A percentile compares a stretch with the other conserved stretches of the same genome.
These are phyloP conservation scores for Kodamaea leandrae DNA, from an alignment of 805 yeast species.

Conservation along the genomic window DNA sequence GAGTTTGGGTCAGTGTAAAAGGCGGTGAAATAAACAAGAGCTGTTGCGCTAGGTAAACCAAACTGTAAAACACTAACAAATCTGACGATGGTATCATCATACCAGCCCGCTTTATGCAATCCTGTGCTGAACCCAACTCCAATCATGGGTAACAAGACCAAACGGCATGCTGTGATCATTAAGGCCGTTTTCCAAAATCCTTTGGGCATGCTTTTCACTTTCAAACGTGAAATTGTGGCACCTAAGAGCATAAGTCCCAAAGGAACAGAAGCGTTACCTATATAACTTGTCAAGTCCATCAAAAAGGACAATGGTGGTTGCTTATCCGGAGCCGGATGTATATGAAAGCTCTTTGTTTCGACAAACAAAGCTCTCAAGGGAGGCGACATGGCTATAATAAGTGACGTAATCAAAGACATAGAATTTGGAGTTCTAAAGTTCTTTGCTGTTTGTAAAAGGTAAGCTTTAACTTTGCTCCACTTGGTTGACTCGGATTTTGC, in stretches of 20 bases:
- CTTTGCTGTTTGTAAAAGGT: slow-evolving; percentile 19
- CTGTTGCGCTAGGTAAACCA: slow-evolving; percentile 85
- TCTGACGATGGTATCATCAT: slow-evolving; percentile 59
- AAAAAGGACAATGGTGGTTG: slow-evolving; percentile 80
- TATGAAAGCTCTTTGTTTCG: slow-evolving; percentile 41
- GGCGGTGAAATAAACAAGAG: slow-evolving; percentile 85
- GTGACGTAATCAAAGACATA: slow-evolving; percentile 59
- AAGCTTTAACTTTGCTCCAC: not conserved
- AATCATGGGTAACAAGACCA: slow-evolving; percentile 73
- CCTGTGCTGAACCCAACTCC: slow-evolving; percentile 64
- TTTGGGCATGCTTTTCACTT: slow-evolving; percentile 55
- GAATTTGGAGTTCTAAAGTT: slow-evolving; percentile 73
- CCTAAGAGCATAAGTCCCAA: slow-evolving; percentile 80
- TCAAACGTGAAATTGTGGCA: slow-evolving; percentile 79
- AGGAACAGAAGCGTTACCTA: slow-evolving; percentile 89
- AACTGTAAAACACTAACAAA: slow-evolving; percentile 73
- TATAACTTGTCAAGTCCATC: slow-evolving; percentile 75
- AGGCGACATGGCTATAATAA: slow-evolving; percentile 79
- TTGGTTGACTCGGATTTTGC: not conserved
- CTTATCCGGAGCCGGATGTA: slow-evolving; percentile 80
- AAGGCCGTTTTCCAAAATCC: slow-evolving; percentile 72
- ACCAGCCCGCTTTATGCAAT: slow-evolving; percentile 60
- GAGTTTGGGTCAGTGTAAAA: slow-evolving; percentile 69
- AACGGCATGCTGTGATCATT: slow-evolving; percentile 52
- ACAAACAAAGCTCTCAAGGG: slow-evolving; percentile 61